These are phyloP conservation scores for Pseudogymnoascus sp. DNA, from an alignment of 2,329 filamentous ascomycete species.

Conservation along the genomic window DNA sequence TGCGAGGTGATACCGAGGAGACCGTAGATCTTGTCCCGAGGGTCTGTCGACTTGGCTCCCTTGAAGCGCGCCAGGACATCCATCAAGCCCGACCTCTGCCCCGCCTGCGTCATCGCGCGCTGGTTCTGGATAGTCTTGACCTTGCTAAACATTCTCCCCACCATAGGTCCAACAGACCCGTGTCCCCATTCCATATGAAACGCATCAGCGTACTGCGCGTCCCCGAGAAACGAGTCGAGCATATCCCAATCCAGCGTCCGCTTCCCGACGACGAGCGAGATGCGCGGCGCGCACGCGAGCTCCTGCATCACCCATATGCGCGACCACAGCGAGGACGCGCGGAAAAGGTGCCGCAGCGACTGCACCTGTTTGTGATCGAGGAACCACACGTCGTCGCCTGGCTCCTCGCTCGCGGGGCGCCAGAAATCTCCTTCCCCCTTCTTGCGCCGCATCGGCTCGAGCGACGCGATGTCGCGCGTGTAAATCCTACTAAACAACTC, in stretches of 20 bases:
- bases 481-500: neutral
- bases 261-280: conserved; percentile 9
- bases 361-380: neutral
- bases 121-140: conserved; percentile 8
- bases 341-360: neutral
- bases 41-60: conserved; percentile 12
- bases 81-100: conserved; percentile 10
- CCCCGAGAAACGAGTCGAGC: neutral
- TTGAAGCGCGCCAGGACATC: conserved; percentile 18
- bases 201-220: neutral
- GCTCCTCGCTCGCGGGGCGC: neutral
- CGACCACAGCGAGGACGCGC: conserved; percentile 8
- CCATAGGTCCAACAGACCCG: neutral
- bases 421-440: neutral
- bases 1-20: conserved; percentile 15
- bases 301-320: conserved; percentile 16
- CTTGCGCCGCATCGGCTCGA: neutral
- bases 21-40: conserved; percentile 17
- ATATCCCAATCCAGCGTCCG: conserved; percentile 13
- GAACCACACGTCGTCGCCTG: neutral
- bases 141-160: neutral
- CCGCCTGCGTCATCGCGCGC: neutral
- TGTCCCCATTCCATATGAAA: conserved; percentile 10
- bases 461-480: neutral
- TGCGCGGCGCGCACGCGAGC: conserved; percentile 13